Base-by-base conservation (phyloP, 225 moss, liverwort and hornwort genomes). In the Antitrichia curtipendula region DNA sequence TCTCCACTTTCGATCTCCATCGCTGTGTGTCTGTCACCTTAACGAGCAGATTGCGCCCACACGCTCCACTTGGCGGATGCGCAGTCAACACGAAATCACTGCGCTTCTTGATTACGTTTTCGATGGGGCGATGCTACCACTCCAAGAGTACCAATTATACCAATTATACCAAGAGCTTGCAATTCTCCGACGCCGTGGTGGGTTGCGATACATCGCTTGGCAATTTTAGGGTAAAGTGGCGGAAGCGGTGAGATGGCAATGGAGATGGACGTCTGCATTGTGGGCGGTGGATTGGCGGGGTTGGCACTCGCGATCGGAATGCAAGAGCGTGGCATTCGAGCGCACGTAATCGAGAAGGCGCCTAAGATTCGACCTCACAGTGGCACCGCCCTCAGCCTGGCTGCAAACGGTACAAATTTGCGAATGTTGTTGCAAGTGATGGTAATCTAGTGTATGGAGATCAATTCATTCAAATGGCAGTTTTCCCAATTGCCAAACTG, bases 191-290 rank as follows among this genome's bases (percentile, higher is more conserved):
- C 20, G 62, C 50, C 22, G 62, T 49, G 49, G 57, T 36, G 36
- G 9, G 75, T 28, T 60, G 61, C 25, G 60, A 28, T 13, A 25
- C 61, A 20, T 75, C 20, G 59, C n/a, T 27, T 36, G 60, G 86
- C n/a, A n/a, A 28, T 70, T 69, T 45, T 38, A 18, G 45, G 47
- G 47, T 47, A 8, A 43, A 83, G 83, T 24, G 40, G 82, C 40
- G 40, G 43, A 50, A 23, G 24, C 18, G 47, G 15, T 60, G 29
- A 53, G 65, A 88, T 89, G 91, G 78, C 85, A 62, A 88, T 89
- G 92, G 94, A 92, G 81, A 90, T 91, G 84, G 95, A 93, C 36
- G 87, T 94, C 19, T 91, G 91, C 50, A 94, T 94, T 18, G 91
- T 91, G 24, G 94, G 93, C 47, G 94, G 94, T 21, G 95, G 92